Conservation (phyloP, 2,329 filamentous ascomycete genomes). For the Cryphonectria naterciae region DNA sequence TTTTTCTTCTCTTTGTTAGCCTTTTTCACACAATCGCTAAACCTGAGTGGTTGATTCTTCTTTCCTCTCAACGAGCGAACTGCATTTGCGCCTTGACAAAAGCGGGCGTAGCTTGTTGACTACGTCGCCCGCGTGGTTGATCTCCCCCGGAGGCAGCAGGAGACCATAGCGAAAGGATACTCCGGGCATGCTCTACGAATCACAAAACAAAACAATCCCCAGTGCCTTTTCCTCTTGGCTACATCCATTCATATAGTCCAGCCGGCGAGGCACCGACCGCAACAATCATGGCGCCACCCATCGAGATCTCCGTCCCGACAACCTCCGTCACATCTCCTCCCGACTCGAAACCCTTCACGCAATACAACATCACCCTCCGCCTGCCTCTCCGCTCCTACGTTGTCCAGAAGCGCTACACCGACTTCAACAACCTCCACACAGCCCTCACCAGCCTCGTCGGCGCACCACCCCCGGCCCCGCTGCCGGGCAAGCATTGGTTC, state of each 20-base stretch:
- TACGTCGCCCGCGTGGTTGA: neutral
- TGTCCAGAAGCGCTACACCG: conserved; percentile 80
- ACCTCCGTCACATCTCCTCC: conserved; percentile 57
- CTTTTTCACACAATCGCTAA: neutral
- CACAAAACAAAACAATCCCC: neutral
- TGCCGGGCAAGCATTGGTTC: conserved; percentile 79
- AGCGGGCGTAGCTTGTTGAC: neutral
- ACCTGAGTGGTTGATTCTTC: neutral
- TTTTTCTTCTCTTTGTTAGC: neutral
- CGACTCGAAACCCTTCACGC: conserved; percentile 69
- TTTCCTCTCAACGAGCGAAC: neutral
- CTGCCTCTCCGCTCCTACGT: conserved; percentile 77
- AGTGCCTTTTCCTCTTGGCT: too few relatives aligned
- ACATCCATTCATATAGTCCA: neutral
- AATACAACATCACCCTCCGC: conserved; percentile 78
- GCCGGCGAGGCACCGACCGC: neutral
- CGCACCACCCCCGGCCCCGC: conserved; percentile 64
- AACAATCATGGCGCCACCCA: conserved; percentile 61
- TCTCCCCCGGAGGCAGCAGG: neutral
- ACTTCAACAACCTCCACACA: conserved; percentile 71
- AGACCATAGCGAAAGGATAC: neutral
- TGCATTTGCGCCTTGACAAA: neutral
- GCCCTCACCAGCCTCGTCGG: conserved; percentile 64
- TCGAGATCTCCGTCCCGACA: conserved; percentile 70
- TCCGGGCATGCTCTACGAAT: neutral